These are phyloP conservation scores for Nicotiana tabacum DNA, from an alignment of 257 asterid species.

Conservation along the genomic window DNA sequence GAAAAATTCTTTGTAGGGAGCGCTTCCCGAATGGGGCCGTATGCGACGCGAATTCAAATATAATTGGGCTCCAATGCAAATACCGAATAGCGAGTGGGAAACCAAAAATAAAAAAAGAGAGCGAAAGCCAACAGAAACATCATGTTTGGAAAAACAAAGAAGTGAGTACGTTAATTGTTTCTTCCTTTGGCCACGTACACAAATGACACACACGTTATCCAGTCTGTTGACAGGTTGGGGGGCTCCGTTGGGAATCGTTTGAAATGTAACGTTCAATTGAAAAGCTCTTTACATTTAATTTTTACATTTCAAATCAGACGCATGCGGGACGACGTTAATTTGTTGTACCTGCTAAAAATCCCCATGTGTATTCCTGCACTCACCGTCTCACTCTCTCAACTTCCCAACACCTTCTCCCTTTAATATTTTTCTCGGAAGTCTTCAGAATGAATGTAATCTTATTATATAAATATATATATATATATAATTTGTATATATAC, in stretches of 20 bases:
- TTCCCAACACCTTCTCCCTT: not conserved
- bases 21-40: no score
- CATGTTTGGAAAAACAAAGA: not conserved
- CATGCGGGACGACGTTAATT: not conserved
- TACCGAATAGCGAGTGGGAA: no score
- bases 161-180: slow-evolving; percentile 1
- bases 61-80: no score
- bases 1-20: no score
- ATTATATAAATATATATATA: not conserved
- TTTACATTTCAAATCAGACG: not conserved
- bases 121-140: not conserved
- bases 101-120: not conserved
- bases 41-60: no score
- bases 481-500: not conserved
- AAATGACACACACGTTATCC: slow-evolving; percentile 2
- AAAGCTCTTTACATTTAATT: not conserved
- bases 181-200: not conserved
- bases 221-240: slow-evolving; percentile 31
- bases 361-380: not conserved
- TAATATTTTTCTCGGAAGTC: no score
- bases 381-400: not conserved
- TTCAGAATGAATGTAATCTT: not conserved
- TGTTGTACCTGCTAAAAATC: not conserved
- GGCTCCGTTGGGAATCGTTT: not conserved
- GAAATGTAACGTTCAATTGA: slow-evolving; percentile 2